phyloP scores from a whole-genome alignment of 1,284 basidiomycete genomes.

The Xerocomus minutiporus region DNA sequence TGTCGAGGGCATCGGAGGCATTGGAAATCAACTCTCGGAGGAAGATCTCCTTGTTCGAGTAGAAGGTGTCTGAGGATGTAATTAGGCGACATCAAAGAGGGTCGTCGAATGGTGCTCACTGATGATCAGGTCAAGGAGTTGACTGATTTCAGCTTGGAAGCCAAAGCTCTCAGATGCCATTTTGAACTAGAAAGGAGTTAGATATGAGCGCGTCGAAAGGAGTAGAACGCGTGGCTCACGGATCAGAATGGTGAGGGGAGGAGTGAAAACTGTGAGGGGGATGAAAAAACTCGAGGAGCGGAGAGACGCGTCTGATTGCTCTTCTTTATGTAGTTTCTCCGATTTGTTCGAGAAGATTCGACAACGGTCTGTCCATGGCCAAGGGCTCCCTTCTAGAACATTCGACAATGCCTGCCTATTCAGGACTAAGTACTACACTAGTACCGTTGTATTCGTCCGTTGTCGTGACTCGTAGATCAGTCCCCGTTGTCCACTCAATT shows the following conservation, averaged over 20 bases:
- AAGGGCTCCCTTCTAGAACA: constrained; percentile 28
- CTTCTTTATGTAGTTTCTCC: constrained; percentile 43
- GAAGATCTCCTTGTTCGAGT: constrained; percentile 99
- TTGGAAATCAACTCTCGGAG: constrained; percentile 94
- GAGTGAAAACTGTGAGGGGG: constrained; percentile 10
- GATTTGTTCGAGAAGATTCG: constrained; percentile 54
- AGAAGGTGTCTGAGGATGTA: constrained; percentile 76
- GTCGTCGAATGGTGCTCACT: constrained; percentile 45
- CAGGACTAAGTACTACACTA: constrained; percentile 9
- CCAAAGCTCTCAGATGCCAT: constrained; percentile 83
- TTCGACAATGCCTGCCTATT: constrained; percentile 33
- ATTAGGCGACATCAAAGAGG: constrained; percentile 1
- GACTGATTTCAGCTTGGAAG: constrained; percentile 97
- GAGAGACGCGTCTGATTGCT: constrained; percentile 17
- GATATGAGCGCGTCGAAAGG: not conserved
- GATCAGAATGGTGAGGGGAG: constrained; percentile 7
- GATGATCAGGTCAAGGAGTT: constrained; percentile 89
- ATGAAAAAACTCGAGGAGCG: constrained; percentile 10
- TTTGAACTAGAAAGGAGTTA: constrained; percentile 30
- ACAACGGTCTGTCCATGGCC: constrained; percentile 29
- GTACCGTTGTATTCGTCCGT: constrained; percentile 15
- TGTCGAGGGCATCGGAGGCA: constrained; percentile 92
- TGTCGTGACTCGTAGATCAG: constrained; percentile 35
- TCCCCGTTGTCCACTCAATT: constrained; percentile 45
- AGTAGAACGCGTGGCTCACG: constrained; percentile 14